Evolutionary conservation across 2,329 filamentous ascomycete species (phyloP), one percentile per base, ranked within the genome.

Genomic region (Colletotrichum gigasporum): DNA sequence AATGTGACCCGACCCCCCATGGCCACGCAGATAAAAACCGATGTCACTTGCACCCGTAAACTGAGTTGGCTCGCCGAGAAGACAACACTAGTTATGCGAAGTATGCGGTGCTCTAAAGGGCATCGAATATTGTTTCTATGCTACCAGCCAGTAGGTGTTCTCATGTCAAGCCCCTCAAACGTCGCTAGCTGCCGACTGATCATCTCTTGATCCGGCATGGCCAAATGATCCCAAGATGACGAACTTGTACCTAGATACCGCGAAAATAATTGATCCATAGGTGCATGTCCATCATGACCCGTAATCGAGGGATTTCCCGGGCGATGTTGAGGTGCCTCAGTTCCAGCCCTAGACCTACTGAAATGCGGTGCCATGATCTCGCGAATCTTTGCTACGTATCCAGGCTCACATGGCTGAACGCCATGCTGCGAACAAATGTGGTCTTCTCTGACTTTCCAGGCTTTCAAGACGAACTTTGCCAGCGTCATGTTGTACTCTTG

Each of bases 401-500:
- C 7, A 10, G 58, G 58, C 42, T 62, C 58, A 14, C 50, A 41
- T 24, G 51, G 42, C 14, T 48, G 51, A 18, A 56, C 8, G 2
- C 58, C 51, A 22, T 56, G 58, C 16, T 34, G 37, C 16, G 51
- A 47, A 20, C 28, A 56, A 7, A 62, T 32, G 35, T 41, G 42
- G 11, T 56, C 58, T 2, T 56, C 58, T 9, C 51, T 37, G 5
- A 42, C 20, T 20, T 50, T 55, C 58, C 58, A 62, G 11, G 58
- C 58, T 3, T 32, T 56, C 20, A 56, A 14, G 0, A 56, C 24
- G 16, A 62, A 62, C 14, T 62, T 62, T 7, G 41, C 58, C 4
- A 56, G 51, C 11, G 42, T 51, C 8, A 56, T 42, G 18, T 62
- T 55, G 42, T 62, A 62, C 16, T 62, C 58, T n/a, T 62, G 58